phyloP scores from a whole-genome alignment of 768 basidiomycete genomes.

The Podaxis mareebaensis region DNA sequence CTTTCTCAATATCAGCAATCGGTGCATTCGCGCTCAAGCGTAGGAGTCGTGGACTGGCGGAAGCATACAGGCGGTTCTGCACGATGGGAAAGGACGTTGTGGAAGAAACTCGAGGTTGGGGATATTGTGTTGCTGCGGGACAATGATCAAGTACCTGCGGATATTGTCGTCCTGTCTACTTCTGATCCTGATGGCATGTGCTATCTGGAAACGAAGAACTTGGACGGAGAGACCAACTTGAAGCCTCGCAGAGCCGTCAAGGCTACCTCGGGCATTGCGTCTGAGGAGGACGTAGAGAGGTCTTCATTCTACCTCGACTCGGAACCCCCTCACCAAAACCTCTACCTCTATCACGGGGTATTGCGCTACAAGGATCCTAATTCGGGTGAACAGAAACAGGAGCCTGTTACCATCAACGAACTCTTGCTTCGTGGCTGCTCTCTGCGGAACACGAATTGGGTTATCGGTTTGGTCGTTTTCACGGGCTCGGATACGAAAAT shows the following conservation, averaged over 20 bases:
- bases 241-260: conserved; percentile 80
- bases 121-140: conserved; percentile 89
- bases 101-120: conserved; percentile 99
- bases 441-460: conserved; percentile 88
- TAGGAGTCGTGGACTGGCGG: conserved; percentile 83
- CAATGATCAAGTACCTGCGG: conserved; percentile 96
- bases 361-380: conserved; percentile 66
- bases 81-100: conserved; percentile 92
- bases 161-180: conserved; percentile 89
- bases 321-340: conserved; percentile 90
- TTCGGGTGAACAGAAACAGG: conserved; percentile 54
- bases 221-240: conserved; percentile 97
- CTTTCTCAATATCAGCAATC: conserved; percentile 58
- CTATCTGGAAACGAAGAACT: conserved; percentile 96
- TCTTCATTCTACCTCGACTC: conserved; percentile 88
- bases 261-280: conserved; percentile 72
- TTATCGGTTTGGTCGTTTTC: conserved; percentile 91
- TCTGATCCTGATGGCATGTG: conserved; percentile 91
- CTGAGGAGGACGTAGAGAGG: conserved; percentile 90
- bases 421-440: conserved; percentile 89
- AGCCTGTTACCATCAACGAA: conserved; percentile 87
- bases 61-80: conserved; percentile 69
- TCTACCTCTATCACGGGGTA: conserved; percentile 89
- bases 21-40: conserved; percentile 51
- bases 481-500: conserved; percentile 94